Evolutionary conservation across 352 stramenopile genomes (phyloP).

Genomic region (Nannochloropsis limnetica): DNA sequence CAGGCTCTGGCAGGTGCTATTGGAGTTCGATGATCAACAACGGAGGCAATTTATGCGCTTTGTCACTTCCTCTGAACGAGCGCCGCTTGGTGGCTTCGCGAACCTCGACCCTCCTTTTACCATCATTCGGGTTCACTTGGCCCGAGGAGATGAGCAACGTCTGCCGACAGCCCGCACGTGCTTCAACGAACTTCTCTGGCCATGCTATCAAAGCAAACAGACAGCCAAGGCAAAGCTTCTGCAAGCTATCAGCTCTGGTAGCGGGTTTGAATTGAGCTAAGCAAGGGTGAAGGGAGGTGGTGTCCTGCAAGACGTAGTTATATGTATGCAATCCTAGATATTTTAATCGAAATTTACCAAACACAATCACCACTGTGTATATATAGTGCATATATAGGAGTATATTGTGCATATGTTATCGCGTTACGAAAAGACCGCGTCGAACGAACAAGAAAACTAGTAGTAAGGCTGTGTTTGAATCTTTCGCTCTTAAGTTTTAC

Average conservation of each 20-base stretch:
- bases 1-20: constrained; percentile 60
- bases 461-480: no score
- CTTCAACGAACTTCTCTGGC: constrained; percentile 6
- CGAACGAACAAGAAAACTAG: no score
- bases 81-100: neutral
- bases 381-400: no score
- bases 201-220: neutral
- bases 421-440: no score
- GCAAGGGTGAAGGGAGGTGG: no score
- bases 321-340: no score
- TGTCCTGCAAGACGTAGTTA: no score
- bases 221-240: neutral
- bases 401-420: no score
- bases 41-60: constrained; percentile 19
- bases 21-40: neutral
- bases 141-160: neutral
- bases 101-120: neutral
- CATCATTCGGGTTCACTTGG: neutral
- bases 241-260: neutral
- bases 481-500: no score
- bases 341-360: no score
- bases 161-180: neutral
- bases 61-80: neutral
- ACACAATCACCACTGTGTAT: no score
- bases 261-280: neutral